These are phyloP conservation scores for Colletotrichum trifolii DNA, from an alignment of 2,329 filamentous ascomycete genomes.

Conservation along the genomic window DNA sequence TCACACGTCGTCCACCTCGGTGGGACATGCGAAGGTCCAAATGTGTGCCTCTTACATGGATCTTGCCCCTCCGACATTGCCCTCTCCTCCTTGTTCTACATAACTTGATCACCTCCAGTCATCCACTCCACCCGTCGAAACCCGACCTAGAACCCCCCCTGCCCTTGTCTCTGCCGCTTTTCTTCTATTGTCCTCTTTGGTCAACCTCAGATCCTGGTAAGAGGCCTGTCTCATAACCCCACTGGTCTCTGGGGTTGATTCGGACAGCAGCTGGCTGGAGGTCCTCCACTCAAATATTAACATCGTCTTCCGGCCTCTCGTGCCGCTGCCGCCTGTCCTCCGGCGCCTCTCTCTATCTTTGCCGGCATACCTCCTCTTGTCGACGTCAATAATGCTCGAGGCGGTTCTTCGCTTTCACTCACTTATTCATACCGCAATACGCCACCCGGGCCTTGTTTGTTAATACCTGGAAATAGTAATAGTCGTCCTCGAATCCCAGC, in stretches of 20 bases:
- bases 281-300: constrained; percentile 24
- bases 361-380: constrained; percentile 18
- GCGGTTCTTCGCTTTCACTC: constrained; percentile 11
- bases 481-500: neutral
- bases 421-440: neutral
- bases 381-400: constrained; percentile 18
- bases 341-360: constrained; percentile 7
- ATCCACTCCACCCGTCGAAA: constrained; percentile 18
- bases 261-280: constrained; percentile 9
- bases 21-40: constrained; percentile 21
- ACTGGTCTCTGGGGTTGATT: constrained; percentile 27
- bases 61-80: constrained; percentile 29
- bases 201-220: constrained; percentile 28
- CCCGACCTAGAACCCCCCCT: constrained; percentile 24
- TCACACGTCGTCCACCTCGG: constrained; percentile 11
- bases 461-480: neutral
- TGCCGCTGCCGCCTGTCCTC: constrained; percentile 6
- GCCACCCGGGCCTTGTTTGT: neutral
- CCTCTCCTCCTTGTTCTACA: constrained; percentile 31
- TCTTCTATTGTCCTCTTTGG: constrained; percentile 16
- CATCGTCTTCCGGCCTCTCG: constrained; percentile 6
- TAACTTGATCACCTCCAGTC: constrained; percentile 35
- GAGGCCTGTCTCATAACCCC: constrained; percentile 25
- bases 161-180: constrained; percentile 23
- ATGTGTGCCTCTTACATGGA: constrained; percentile 10